These are phyloP conservation scores for Monosporozyma unispora DNA, from an alignment of 805 yeast genomes.

Conservation along the genomic window DNA sequence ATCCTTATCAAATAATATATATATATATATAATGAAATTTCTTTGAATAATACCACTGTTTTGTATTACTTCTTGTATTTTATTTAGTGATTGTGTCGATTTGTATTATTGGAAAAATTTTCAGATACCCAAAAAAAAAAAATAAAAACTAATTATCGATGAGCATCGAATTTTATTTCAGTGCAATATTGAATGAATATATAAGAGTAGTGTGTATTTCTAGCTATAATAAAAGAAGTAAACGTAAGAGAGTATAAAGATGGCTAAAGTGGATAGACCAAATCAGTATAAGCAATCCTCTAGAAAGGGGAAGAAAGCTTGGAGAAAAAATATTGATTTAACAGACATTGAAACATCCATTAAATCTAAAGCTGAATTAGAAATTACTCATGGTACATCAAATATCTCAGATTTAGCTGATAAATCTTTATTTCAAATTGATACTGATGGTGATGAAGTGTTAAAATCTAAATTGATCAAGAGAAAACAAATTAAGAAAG, in stretches of 20 bases:
- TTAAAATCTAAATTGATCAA: constrained; percentile 34
- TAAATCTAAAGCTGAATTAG: constrained; percentile 58
- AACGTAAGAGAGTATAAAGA: too few relatives aligned
- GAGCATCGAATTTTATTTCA: constrained; percentile 3
- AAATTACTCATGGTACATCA: constrained; percentile 28
- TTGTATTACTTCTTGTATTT: not conserved
- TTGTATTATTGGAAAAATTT: not conserved
- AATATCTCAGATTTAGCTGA: constrained; percentile 20
- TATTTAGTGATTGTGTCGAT: not conserved
- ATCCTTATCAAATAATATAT: not conserved
- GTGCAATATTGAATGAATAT: too few relatives aligned
- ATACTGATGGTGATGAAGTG: constrained; percentile 52
- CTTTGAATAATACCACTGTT: too few relatives aligned
- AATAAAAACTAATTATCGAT: constrained; percentile 1
- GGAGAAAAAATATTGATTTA: constrained; percentile 93
- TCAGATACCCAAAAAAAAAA: not conserved
- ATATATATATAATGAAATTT: not conserved
- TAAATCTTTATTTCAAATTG: constrained; percentile 39
- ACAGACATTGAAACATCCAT: constrained; percentile 66
- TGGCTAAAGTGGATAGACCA: constrained; percentile 35
- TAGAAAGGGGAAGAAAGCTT: constrained; percentile 86
- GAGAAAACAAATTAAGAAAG: constrained; percentile 33
- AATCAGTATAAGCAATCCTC: constrained; percentile 60
- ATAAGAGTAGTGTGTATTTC: not conserved
- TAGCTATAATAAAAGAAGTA: too few relatives aligned